These are phyloP conservation scores for Leccinum longicurvipes DNA, from an alignment of 768 basidiomycete species.

Conservation along the genomic window DNA sequence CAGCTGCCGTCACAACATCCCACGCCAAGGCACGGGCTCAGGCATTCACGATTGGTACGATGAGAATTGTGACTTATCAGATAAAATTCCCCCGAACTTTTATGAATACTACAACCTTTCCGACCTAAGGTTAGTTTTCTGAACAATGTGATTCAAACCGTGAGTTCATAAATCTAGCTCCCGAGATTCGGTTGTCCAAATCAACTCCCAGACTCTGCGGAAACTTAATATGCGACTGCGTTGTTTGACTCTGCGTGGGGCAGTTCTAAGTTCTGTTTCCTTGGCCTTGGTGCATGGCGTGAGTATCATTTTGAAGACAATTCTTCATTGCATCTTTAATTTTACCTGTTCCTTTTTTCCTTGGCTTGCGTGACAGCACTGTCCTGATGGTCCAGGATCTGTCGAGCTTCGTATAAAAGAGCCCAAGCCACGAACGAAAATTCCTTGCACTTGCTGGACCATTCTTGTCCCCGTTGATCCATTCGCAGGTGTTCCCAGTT, in stretches of 20 bases:
- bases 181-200: neutral
- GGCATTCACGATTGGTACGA: neutral
- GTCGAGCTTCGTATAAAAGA: neutral
- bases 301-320: neutral
- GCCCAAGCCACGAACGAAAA: neutral
- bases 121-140: neutral
- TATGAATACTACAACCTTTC: neutral
- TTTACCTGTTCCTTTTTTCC: neutral
- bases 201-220: neutral
- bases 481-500: too few relatives aligned
- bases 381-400: neutral
- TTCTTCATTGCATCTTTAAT: neutral
- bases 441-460: neutral
- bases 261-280: neutral
- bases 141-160: too few relatives aligned
- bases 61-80: too few relatives aligned
- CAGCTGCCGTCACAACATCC: neutral
- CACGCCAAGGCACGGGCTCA: neutral
- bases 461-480: too few relatives aligned
- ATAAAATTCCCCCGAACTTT: neutral
- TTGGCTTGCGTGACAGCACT: neutral
- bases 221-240: neutral
- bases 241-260: neutral
- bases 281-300: neutral
- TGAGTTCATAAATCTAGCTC: neutral